Evolutionary conservation across 805 yeast genomes (phyloP), one percentile per base, ranked within the genome.

Genomic region (Debaryomyces tyrocola): DNA sequence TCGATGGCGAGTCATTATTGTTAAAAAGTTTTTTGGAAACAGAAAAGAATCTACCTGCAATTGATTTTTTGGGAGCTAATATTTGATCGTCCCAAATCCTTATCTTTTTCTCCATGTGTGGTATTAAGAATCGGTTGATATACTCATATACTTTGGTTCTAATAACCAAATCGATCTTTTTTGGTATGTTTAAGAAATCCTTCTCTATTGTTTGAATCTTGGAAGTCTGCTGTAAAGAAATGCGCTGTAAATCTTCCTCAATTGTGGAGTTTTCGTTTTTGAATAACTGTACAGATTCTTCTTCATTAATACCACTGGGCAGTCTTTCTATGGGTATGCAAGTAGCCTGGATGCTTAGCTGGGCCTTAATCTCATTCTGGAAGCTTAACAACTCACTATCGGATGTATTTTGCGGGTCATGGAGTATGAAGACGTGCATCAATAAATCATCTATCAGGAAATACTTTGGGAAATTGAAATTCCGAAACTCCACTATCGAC

Each of bases 61-160:
- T 67, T 20, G 96, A 87, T 53, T 83, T 83, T 50, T 91, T 77
- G 4, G 95, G 91, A 35, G 82, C 79, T 11, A 90, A 79, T 4
- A 86, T 75, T 57, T 83, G 87, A 55, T 90, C 96, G 49, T 85
- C 91, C 97, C 97, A 91, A 11, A 78, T 62, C 29, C 84, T 73
- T n/a, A 90, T 79, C 57, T 88, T 85, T 46, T 79, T 68, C 58
- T 89, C 90, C 96, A 94, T 89, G 62, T 83, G 91, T 0, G 97
- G 96, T 1, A 89, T 73, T 47, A 87, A 66, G 40, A 68, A 66
- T 51, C 75, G 77, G 31, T 67, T 66, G 8, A 82, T 69, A 45
- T 79, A 64, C 28, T 82, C 85, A 39, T 70, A 62, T 12, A 82
- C 49, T 42, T 73, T 73, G 8, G 53, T 50, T 9, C 69, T 54